phyloP scores from a whole-genome alignment of 148 eudicot species.

The Cornus suecica region DNA sequence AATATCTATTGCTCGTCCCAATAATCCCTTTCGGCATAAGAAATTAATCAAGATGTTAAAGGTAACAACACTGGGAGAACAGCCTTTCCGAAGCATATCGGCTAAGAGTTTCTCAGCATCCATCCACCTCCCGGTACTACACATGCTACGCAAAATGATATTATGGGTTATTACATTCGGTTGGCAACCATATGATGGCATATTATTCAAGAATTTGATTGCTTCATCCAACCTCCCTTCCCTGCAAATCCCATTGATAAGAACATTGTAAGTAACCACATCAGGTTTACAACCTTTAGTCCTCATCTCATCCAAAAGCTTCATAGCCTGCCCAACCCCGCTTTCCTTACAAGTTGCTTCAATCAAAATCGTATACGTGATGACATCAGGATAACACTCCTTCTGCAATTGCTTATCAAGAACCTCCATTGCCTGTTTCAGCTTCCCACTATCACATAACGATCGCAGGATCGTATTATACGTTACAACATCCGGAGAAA shows the following conservation, averaged over 20 bases:
- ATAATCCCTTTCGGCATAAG: conserved; percentile 55
- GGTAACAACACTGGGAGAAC: conserved; percentile 62
- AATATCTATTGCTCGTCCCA: conserved; percentile 65
- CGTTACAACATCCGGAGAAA: conserved; percentile 64
- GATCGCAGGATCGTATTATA: conserved; percentile 65
- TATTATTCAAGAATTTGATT: conserved; percentile 47
- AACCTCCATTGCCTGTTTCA: conserved; percentile 59
- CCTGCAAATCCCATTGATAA: conserved; percentile 66
- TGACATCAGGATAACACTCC: conserved; percentile 66
- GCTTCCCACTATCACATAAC: conserved; percentile 61
- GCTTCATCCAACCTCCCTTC: conserved; percentile 73
- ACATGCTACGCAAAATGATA: conserved; percentile 57
- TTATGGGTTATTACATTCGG: conserved; percentile 66
- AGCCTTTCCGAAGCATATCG: conserved; percentile 61
- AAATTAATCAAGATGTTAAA: conserved; percentile 68
- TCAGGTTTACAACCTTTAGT: conserved; percentile 68
- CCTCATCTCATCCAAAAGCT: conserved; percentile 75
- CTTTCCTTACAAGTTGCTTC: conserved; percentile 67
- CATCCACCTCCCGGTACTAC: conserved; percentile 64
- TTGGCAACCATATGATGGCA: conserved; percentile 56
- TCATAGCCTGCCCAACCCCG: conserved; percentile 70
- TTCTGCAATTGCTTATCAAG: conserved; percentile 46
- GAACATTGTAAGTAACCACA: conserved; percentile 71
- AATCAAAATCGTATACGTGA: conserved; percentile 69
- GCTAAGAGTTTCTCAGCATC: conserved; percentile 57